Conservation (phyloP, 768 basidiomycete species). For the Auriscalpium orientale region DNA sequence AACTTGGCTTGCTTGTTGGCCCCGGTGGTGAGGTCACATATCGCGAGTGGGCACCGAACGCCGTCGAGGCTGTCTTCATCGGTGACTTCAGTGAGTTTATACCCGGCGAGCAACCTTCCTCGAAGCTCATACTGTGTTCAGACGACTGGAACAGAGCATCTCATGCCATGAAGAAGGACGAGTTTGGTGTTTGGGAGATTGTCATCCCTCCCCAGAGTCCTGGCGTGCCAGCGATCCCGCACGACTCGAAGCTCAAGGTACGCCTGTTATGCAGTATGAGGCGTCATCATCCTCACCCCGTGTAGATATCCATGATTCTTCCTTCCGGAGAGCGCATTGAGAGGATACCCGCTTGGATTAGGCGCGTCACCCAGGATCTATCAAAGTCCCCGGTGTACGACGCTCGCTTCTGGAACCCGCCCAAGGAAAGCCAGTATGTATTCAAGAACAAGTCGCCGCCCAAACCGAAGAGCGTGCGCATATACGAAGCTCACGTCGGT, state of each 20-base stretch:
- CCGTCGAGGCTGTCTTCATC: constrained; percentile 71
- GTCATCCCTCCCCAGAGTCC: constrained; percentile 55
- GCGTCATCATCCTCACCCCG: neutral
- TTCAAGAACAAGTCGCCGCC: constrained; percentile 77
- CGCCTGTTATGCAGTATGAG: neutral
- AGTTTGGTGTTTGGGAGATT: constrained; percentile 89
- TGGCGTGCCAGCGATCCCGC: constrained; percentile 79
- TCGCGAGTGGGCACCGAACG: constrained; percentile 96
- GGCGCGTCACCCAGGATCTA: constrained; percentile 91
- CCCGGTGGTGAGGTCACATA: constrained; percentile 67
- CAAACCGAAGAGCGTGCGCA: constrained; percentile 59
- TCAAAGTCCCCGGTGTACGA: constrained; percentile 87
- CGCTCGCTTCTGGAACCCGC: constrained; percentile 98
- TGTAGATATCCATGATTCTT: constrained; percentile 86
- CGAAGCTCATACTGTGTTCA: constrained; percentile 22
- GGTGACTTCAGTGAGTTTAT: constrained; percentile 89
- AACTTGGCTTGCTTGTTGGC: constrained; percentile 70
- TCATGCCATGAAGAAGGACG: constrained; percentile 79
- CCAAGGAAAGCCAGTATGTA: constrained; percentile 56
- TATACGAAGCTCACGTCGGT: constrained; percentile 98
- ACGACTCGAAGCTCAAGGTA: constrained; percentile 92
- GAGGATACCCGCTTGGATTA: constrained; percentile 90
- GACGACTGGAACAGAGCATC: constrained; percentile 84
- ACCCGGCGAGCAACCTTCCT: neutral
- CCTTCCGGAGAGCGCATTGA: constrained; percentile 77